phyloP scores from a whole-genome alignment of 2,329 filamentous ascomycete species.

The Trichoderma sp. region DNA sequence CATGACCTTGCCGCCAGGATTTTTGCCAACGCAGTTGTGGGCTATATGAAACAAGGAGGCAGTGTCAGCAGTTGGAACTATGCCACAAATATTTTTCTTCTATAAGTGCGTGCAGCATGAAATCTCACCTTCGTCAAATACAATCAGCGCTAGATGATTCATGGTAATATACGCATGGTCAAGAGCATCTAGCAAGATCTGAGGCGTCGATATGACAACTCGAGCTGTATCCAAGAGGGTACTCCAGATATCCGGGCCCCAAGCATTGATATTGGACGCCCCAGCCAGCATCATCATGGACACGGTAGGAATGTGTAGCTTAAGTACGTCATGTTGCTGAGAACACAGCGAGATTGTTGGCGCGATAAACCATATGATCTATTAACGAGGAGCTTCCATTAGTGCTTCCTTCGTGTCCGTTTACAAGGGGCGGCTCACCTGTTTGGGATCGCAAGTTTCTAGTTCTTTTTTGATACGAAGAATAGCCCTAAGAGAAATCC shows the following conservation, averaged over 20 bases:
- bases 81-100: neutral
- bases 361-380: constrained; percentile 73
- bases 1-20: constrained; percentile 73
- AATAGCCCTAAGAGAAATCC: constrained; percentile 54
- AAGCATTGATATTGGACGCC: constrained; percentile 68
- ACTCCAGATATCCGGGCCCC: constrained; percentile 71
- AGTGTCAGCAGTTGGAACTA: neutral
- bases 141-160: constrained; percentile 62
- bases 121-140: constrained; percentile 79
- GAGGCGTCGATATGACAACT: constrained; percentile 77
- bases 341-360: constrained; percentile 67
- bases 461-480: constrained; percentile 68
- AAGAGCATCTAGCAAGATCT: constrained; percentile 73
- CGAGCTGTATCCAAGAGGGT: constrained; percentile 62
- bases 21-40: constrained; percentile 69
- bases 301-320: constrained; percentile 59
- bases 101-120: neutral
- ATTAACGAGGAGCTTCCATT: neutral
- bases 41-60: constrained; percentile 47
- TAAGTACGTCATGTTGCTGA: constrained; percentile 66
- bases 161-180: constrained; percentile 72
- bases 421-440: constrained; percentile 46
- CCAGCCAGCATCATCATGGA: constrained; percentile 66
- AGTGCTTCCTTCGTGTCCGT: neutral
- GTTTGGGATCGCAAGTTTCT: constrained; percentile 51